Percentiles rank a stretch among this genome's conserved stretches.
These are phyloP conservation scores for Boeremia lycopersici DNA, from an alignment of 2,329 filamentous ascomycete species.

Conservation along the genomic window DNA sequence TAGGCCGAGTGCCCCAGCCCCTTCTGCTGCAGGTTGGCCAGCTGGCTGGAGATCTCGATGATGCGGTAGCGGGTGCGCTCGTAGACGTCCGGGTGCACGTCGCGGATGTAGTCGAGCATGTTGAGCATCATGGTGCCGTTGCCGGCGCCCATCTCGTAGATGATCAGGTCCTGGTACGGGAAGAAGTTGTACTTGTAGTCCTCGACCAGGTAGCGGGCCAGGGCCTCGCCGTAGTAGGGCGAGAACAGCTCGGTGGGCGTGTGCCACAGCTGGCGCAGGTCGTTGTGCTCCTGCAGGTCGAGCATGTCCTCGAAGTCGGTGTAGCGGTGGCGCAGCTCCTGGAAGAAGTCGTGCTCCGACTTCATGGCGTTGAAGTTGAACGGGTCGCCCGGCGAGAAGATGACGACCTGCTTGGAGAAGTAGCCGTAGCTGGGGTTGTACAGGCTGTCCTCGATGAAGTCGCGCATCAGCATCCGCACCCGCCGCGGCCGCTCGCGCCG, in stretches of 20 bases:
- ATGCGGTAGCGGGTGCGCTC: slow-evolving; percentile 91
- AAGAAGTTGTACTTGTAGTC: slow-evolving; percentile 96
- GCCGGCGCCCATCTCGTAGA: slow-evolving; percentile 98
- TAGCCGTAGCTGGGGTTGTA: slow-evolving; percentile 97
- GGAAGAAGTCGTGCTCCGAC: slow-evolving; percentile 86
- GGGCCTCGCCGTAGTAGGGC: slow-evolving; percentile 94
- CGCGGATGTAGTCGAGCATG: slow-evolving; percentile 93
- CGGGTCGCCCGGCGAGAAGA: slow-evolving; percentile 89
- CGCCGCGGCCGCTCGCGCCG: slow-evolving; percentile 77
- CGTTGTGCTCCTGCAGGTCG: slow-evolving; percentile 72
- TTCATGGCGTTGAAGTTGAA: slow-evolving; percentile 83
- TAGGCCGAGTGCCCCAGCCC: slow-evolving; percentile 71
- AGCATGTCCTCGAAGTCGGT: slow-evolving; percentile 87
- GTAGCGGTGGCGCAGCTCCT: slow-evolving; percentile 77
- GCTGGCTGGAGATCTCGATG: slow-evolving; percentile 87
- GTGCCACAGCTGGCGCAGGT: slow-evolving; percentile 93
- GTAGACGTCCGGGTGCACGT: slow-evolving; percentile 88
- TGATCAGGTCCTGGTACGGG: slow-evolving; percentile 94
- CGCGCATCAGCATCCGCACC: slow-evolving; percentile 96
- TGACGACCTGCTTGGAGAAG: slow-evolving; percentile 94
- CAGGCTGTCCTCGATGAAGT: slow-evolving; percentile 96
- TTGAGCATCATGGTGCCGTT: slow-evolving; percentile 98
- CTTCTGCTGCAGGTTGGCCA: slow-evolving; percentile 77
- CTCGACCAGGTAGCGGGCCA: slow-evolving; percentile 92
- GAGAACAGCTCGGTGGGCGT: slow-evolving; percentile 97